phyloP scores from a whole-genome alignment of 2,329 filamentous ascomycete genomes.

The Pseudogymnoascus sp. region DNA sequence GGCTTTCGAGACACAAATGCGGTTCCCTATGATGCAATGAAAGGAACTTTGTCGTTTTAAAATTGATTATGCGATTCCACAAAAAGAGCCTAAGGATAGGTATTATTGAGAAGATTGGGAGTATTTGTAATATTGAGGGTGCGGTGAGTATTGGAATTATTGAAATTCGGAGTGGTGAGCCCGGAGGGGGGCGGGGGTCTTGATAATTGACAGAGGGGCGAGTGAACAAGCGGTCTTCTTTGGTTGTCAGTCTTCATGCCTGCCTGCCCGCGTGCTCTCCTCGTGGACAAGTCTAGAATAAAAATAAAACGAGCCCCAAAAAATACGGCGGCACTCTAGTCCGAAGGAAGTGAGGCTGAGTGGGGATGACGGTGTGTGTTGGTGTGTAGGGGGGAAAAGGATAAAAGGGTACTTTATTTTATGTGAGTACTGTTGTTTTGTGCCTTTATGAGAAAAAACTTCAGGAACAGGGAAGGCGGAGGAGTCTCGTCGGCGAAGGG shows the following conservation, averaged over 20 bases:
- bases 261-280: not conserved
- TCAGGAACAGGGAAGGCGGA: not conserved
- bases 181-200: constrained; percentile 13
- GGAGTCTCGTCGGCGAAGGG: not conserved
- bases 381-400: not conserved
- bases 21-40: constrained; percentile 1
- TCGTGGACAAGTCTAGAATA: not conserved
- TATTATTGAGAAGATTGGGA: not conserved
- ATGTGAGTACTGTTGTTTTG: not conserved
- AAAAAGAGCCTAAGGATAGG: not conserved
- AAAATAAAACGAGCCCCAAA: not conserved
- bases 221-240: constrained; percentile 11
- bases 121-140: not conserved
- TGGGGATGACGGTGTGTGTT: not conserved
- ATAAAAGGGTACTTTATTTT: not conserved
- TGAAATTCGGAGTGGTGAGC: constrained; percentile 13
- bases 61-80: not conserved
- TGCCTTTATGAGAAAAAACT: not conserved
- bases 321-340: not conserved
- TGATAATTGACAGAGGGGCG: constrained; percentile 16
- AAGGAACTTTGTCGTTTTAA: not conserved
- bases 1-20: not conserved
- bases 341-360: not conserved
- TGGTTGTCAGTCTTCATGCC: constrained; percentile 1
- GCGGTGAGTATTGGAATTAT: not conserved